phyloP scores from a whole-genome alignment of 805 yeast genomes.

The Diddensiella transvaalensis region DNA sequence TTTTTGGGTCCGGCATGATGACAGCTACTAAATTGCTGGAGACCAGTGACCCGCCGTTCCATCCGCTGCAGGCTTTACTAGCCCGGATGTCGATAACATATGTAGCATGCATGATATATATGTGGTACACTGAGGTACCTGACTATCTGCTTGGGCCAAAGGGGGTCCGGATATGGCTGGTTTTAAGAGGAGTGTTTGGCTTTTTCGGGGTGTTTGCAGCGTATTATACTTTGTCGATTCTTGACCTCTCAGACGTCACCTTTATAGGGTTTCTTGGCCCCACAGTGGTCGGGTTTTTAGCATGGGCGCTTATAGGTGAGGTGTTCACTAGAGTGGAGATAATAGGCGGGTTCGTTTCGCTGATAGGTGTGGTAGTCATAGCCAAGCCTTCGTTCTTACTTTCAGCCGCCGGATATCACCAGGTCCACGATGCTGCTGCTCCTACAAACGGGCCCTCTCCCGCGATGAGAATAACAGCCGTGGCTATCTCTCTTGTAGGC shows the following conservation, averaged over 20 bases:
- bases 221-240: constrained; percentile 68
- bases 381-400: constrained; percentile 77
- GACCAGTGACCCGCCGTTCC: constrained; percentile 64
- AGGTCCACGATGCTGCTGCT: constrained; percentile 5
- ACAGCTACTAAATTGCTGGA: constrained; percentile 71
- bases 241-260: constrained; percentile 77
- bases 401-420: constrained; percentile 27
- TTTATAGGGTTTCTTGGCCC: constrained; percentile 79
- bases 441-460: constrained; percentile 44
- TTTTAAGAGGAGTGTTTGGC: constrained; percentile 67
- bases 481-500: constrained; percentile 60
- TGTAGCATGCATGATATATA: constrained; percentile 51
- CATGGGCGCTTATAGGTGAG: constrained; percentile 65
- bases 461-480: constrained; percentile 56
- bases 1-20: constrained; percentile 75
- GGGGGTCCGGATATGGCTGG: constrained; percentile 49
- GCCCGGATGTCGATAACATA: constrained; percentile 75
- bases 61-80: constrained; percentile 75
- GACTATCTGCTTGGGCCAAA: constrained; percentile 70
- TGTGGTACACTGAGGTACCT: constrained; percentile 49
- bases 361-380: constrained; percentile 72
- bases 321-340: constrained; percentile 64
- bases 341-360: constrained; percentile 61
- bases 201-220: constrained; percentile 77
- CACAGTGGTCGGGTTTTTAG: constrained; percentile 67